phyloP scores from a whole-genome alignment of 768 basidiomycete genomes.

The Boletus vinaceobasis region DNA sequence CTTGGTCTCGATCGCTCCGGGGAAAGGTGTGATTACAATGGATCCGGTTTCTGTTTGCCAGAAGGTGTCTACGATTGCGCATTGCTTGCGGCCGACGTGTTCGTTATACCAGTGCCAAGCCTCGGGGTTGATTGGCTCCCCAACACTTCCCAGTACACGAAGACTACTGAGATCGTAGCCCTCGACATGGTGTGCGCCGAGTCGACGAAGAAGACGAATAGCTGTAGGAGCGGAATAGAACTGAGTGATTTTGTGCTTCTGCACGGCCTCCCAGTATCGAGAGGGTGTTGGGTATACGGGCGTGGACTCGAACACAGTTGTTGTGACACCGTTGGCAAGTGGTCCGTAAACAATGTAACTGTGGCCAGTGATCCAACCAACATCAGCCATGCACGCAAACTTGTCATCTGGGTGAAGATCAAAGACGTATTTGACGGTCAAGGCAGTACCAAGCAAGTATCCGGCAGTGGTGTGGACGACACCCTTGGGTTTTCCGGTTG shows the following conservation, averaged over 20 bases:
- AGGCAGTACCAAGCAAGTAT: conserved; percentile 86
- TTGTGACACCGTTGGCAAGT: conserved; percentile 78
- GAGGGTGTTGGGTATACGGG: conserved; percentile 96
- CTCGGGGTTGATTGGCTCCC: conserved; percentile 98
- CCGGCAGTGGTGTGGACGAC: conserved; percentile 88
- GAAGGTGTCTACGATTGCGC: conserved; percentile 92
- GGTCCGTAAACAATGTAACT: conserved; percentile 97
- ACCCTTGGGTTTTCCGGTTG: conserved; percentile 95
- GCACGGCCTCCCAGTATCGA: conserved; percentile 95
- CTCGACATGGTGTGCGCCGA: conserved; percentile 85
- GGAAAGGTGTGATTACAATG: conserved; percentile 92
- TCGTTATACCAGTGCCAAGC: conserved; percentile 99
- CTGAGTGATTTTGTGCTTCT: conserved; percentile 90
- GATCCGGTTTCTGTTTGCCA: conserved; percentile 99
- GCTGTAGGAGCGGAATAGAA: conserved; percentile 95
- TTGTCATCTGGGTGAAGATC: conserved; percentile 95
- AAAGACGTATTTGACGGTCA: conserved; percentile 97
- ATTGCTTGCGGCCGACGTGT: conserved; percentile 82
- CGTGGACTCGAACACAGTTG: conserved; percentile 92
- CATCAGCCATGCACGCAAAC: conserved; percentile 97
- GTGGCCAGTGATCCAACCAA: conserved; percentile 99
- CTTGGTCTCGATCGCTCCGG: conserved; percentile 94
- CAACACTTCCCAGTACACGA: conserved; percentile 88
- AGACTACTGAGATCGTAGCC: conserved; percentile 76
- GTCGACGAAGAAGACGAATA: conserved; percentile 84